Conservation (phyloP, 495 filamentous ascomycete genomes). For the Podospora conica region DNA sequence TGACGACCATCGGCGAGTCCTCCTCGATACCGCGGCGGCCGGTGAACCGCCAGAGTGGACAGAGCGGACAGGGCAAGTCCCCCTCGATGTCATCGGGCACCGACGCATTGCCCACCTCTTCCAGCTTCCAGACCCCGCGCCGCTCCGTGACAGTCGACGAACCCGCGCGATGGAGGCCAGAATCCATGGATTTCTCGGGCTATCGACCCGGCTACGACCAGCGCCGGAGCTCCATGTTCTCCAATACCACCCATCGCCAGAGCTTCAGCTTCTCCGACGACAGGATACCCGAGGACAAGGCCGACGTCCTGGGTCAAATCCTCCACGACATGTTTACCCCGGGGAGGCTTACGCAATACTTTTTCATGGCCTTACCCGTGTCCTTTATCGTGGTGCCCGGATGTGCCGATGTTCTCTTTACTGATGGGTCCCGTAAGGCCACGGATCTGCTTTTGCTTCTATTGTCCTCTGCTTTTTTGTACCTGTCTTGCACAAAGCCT, state of each 20-base stretch:
- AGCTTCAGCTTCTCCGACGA: constrained; percentile 72
- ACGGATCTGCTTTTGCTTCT: constrained; percentile 79
- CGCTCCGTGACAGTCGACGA: constrained; percentile 34
- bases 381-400: constrained; percentile 80
- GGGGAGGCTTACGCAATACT: constrained; percentile 28
- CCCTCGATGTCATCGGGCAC: constrained; percentile 3
- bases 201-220: constrained; percentile 29
- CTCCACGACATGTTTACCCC: constrained; percentile 69
- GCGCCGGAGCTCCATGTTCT: constrained; percentile 65
- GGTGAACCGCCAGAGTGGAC: not conserved
- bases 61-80: not conserved
- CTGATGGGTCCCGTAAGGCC: constrained; percentile 72
- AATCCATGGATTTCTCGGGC: constrained; percentile 10
- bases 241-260: constrained; percentile 45
- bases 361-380: constrained; percentile 72
- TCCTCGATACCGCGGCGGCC: constrained; percentile 3
- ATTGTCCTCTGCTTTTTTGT: constrained; percentile 77
- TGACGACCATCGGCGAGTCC: constrained; percentile 2
- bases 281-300: constrained; percentile 57
- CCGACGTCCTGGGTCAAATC: constrained; percentile 63
- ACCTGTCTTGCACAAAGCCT: constrained; percentile 87
- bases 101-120: constrained; percentile 16
- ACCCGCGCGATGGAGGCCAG: constrained; percentile 11
- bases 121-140: constrained; percentile 25
- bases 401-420: constrained; percentile 74